Percentiles rank a stretch among this genome's conserved stretches.
Conservation (phyloP, 371 early-diverging fungal species). For the Umbelopsis sp. region DNA sequence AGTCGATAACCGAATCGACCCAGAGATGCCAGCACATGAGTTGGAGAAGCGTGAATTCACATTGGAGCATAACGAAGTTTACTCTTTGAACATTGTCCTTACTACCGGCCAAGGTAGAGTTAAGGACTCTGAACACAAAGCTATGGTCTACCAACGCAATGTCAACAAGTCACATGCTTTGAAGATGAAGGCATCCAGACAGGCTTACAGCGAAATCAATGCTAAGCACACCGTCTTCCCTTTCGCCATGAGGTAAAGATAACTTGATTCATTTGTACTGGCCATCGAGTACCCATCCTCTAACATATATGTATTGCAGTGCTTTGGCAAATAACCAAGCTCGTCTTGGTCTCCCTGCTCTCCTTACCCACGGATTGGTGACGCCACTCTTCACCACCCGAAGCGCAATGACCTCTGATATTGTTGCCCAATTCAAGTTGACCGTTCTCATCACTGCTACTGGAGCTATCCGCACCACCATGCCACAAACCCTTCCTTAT, state of each 20-base stretch:
- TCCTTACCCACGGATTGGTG: conserved; percentile 73
- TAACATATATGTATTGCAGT: conserved; percentile 26
- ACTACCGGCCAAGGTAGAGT: conserved; percentile 81
- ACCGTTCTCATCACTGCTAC: conserved; percentile 81
- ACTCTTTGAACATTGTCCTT: conserved; percentile 81
- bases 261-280: too few relatives aligned
- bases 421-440: conserved; percentile 86
- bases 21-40: conserved; percentile 70
- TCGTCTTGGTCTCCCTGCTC: conserved; percentile 87
- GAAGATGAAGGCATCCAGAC: conserved; percentile 85
- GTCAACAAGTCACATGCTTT: conserved; percentile 79
- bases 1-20: conserved; percentile 81
- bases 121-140: conserved; percentile 69
- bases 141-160: conserved; percentile 84
- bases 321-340: conserved; percentile 77
- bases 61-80: conserved; percentile 85
- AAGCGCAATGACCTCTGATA: conserved; percentile 58
- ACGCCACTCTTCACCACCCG: conserved; percentile 77
- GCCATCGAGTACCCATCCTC: background rate
- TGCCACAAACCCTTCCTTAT: conserved; percentile 62
- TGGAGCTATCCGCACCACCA: conserved; percentile 77
- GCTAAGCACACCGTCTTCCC: conserved; percentile 81
- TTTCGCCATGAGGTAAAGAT: conserved; percentile 68
- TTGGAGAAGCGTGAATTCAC: conserved; percentile 58
- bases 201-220: conserved; percentile 73